Evolutionary conservation across 306 rosid species (phyloP), one percentile per base, ranked within the genome.

Genomic region (Arachis stenosperma): DNA sequence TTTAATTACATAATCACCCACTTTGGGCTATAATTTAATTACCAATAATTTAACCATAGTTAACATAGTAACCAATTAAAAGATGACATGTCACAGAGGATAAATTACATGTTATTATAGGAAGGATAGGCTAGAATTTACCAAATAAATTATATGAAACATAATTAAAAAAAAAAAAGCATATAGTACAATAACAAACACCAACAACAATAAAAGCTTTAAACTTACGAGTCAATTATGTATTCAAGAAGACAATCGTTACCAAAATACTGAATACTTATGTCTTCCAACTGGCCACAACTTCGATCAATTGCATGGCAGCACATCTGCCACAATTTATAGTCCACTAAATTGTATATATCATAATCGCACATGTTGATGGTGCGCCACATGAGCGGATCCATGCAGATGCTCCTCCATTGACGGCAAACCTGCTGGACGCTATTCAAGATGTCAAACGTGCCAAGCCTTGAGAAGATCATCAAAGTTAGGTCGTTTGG

Each of bases 351-450:
- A 8, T 1, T 60, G 6, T 2, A 0, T 5, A 13, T 0, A 6
- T 8, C 14, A 1, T 2, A 5, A 9, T 74, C 56, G 4, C 15
- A 8, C 84, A 86, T 79, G 66, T 84, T 81, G 46, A 86, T 43
- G 42, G 57, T 12, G 43, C 85, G 86, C 90, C 87, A 83, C 75
- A 75, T 33, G 3, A 39, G 39, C 17, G 90, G 79, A 36, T 83
- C 82, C 36, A 71, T 73, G 77, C 82, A 78, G 78, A 86, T 69
- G 7, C 58, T 56, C 50, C 79, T 73, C 87, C 90, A 86, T 61
- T 7, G 52, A 9, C 50, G 36, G 74, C 90, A 83, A 48, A 83
- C 90, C 17, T 0, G 41, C 65, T 78, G 86, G 13, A 70, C 86
- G 29, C 17, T 75, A 27, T 8, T 30, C 33, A 83, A 64, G 42